phyloP scores from a whole-genome alignment of 176 grass and related monocot genomes.

The Avena eriantha region DNA sequence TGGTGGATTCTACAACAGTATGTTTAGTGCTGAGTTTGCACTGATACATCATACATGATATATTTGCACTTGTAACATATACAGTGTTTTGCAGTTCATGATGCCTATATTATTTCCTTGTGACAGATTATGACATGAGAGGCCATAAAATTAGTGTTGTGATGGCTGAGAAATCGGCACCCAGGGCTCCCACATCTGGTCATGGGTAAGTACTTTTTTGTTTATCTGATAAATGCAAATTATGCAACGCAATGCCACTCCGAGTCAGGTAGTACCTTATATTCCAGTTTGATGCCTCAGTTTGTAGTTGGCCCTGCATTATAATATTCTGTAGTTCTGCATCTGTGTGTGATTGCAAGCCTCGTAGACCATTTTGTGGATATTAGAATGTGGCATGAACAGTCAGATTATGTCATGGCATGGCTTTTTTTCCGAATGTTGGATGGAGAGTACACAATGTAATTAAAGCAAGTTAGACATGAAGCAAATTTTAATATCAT shows the following conservation, averaged over 20 bases:
- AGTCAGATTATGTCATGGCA: neutral
- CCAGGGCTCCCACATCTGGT: slow-evolving; percentile 78
- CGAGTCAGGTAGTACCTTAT: neutral
- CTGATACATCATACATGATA: slow-evolving; percentile 8
- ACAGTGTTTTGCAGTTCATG: slow-evolving; percentile 14
- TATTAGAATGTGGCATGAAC: neutral
- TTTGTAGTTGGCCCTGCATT: neutral
- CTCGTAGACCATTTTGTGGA: neutral
- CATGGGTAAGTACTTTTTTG: slow-evolving; percentile 70
- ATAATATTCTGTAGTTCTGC: neutral
- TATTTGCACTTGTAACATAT: neutral
- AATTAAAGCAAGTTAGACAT: neutral
- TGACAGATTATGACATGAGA: slow-evolving; percentile 95
- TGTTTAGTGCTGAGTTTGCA: slow-evolving; percentile 26
- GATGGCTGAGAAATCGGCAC: slow-evolving; percentile 99
- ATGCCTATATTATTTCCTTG: slow-evolving; percentile 38
- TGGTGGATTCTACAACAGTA: slow-evolving; percentile 96
- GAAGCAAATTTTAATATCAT: neutral
- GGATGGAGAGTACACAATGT: neutral
- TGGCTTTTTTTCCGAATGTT: slow-evolving; percentile 2
- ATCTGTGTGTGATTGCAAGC: neutral
- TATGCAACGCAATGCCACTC: neutral
- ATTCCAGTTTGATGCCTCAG: neutral
- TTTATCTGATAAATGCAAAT: slow-evolving; percentile 28
- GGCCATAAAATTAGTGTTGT: slow-evolving; percentile 86